Base-by-base conservation (phyloP, 257 asterid genomes). In the Orobanche coerulescens region DNA sequence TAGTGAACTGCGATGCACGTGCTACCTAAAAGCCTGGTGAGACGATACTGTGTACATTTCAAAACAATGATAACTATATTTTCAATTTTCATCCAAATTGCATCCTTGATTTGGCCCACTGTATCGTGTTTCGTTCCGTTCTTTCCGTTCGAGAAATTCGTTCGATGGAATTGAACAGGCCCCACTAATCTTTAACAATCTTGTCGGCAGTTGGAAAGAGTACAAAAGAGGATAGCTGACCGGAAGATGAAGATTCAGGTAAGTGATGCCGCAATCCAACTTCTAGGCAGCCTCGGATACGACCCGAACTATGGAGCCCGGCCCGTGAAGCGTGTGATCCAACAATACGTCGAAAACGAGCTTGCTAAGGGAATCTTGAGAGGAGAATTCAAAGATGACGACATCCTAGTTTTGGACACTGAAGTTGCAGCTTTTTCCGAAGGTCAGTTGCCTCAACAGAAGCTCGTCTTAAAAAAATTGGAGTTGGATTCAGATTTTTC, bases 261-360 rank as follows among this genome's bases (percentile, higher is more conserved):
- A 78, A 88, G 73, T 18, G 95, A 88, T 15, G 84, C 86, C 24
- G 95, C 98, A 19, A 44, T 86, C 46, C 75, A 88, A 70, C 79
- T 84, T 24, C 79, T 92, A 13, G 89, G 91, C 16, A 84, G 71
- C 64, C 86, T 88, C 0, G 98, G 98, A 2, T 92, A 86, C 12
- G 98, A 92, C 70, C 95, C 95, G 0, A 88, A 81, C 80, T 92
- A 86, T 4, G 98, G 98, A 12, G 98, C 98, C 1, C 70, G 98
- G 72, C 98, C 98, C 0, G 98, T 92, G 74, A 88, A 88, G 81
- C 86, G 95, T 2, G 95, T 86, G 65, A 81, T 88, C 68, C 97
- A 92, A 66, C 95, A 88, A 26, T 64, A 85, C 23, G 76, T 92
- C 0, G 98, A 92, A 65, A 92, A 88, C 37, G 95, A 86, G 82